Conservation (phyloP, 2,329 filamentous ascomycete genomes). For the Venturia pyrina region DNA sequence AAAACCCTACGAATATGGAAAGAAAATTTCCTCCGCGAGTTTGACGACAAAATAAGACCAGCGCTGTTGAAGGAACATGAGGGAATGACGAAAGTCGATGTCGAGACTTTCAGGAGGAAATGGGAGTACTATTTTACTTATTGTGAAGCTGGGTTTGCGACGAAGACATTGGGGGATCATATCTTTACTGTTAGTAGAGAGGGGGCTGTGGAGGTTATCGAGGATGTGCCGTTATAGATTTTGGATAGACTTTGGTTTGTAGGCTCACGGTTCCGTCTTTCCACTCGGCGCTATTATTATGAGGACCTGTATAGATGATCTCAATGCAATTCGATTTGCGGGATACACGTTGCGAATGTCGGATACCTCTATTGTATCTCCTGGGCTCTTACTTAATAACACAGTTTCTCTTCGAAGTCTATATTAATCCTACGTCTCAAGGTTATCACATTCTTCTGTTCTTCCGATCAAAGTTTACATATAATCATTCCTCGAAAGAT, state of each 20-base stretch:
- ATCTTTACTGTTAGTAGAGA: slow-evolving; percentile 62
- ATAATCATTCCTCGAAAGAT: too few species aligned
- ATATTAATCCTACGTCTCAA: too few species aligned
- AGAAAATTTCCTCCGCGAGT: slow-evolving; percentile 54
- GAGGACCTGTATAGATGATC: background rate
- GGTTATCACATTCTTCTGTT: too few species aligned
- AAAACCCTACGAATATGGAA: slow-evolving; percentile 60
- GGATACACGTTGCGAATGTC: too few species aligned
- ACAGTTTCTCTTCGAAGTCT: too few species aligned
- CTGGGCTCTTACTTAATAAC: too few species aligned
- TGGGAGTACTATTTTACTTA: slow-evolving; percentile 75
- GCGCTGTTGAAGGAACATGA: slow-evolving; percentile 50
- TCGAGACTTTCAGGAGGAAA: slow-evolving; percentile 59
- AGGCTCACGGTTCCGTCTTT: too few species aligned
- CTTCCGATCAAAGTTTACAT: too few species aligned
- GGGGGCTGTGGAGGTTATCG: slow-evolving; percentile 57
- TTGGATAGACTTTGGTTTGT: too few species aligned
- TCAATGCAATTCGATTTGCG: background rate
- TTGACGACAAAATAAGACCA: slow-evolving; percentile 49
- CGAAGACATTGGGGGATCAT: slow-evolving; percentile 61
- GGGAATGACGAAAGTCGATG: slow-evolving; percentile 49
- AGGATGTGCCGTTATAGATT: slow-evolving; percentile 51
- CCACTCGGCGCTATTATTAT: too few species aligned
- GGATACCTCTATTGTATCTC: too few species aligned
- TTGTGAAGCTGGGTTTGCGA: slow-evolving; percentile 63